A percentile compares a stretch with the other conserved stretches of the same genome.
Evolutionary conservation across 1,284 basidiomycete species (phyloP).

Genomic region (Moesziomyces sp.): DNA sequence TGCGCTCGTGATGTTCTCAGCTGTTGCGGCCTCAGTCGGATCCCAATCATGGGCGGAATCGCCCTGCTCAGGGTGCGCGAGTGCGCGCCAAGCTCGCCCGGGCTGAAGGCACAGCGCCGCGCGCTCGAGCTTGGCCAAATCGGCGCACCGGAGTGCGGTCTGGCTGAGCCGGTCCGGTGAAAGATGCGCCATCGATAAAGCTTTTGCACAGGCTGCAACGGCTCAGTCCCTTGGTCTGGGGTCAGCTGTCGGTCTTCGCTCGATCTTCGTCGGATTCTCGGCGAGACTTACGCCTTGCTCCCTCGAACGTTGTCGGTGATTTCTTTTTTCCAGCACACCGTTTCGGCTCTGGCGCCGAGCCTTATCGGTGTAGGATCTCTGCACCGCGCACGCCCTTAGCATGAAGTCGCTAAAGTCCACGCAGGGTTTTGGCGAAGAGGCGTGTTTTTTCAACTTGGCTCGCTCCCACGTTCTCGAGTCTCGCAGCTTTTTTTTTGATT

Average conservation of each 20-base stretch:
- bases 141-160: background rate
- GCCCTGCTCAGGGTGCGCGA: too few species aligned
- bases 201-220: background rate
- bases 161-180: background rate
- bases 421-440: background rate
- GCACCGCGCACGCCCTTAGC: background rate
- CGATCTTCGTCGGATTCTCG: conserved; percentile 21
- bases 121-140: background rate
- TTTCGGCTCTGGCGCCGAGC: conserved; percentile 6
- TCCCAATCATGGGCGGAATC: too few species aligned
- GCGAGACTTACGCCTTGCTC: conserved; percentile 11
- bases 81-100: too few species aligned
- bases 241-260: conserved; percentile 12
- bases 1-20: background rate
- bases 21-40: background rate
- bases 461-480: too few species aligned
- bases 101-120: background rate
- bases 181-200: background rate
- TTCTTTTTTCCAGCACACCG: background rate
- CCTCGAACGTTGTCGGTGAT: background rate
- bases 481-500: too few species aligned
- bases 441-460: too few species aligned
- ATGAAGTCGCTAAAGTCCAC: background rate
- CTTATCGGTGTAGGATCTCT: conserved; percentile 17
- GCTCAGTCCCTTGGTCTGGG: background rate